A percentile compares a stretch with the other conserved stretches of the same genome.
These are phyloP conservation scores for Penicillium sclerotiorum DNA, from an alignment of 2,329 filamentous ascomycete genomes.

Conservation along the genomic window DNA sequence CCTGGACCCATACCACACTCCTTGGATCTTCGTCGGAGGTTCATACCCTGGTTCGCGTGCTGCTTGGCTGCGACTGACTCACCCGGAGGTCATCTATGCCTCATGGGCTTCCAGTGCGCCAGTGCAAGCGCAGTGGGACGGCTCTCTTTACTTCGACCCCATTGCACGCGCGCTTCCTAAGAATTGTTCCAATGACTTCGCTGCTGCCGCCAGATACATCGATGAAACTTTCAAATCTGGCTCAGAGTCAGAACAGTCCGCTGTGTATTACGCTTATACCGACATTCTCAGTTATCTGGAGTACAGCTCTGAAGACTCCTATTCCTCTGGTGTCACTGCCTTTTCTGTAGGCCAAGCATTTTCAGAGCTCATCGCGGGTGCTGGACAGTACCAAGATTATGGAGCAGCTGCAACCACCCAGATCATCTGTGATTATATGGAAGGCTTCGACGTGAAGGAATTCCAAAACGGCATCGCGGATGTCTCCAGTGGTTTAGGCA, in stretches of 20 bases:
- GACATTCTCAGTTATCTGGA: not conserved
- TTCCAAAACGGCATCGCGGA: not conserved
- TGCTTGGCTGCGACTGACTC: not conserved
- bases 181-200: not conserved
- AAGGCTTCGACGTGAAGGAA: not conserved
- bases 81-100: conserved; percentile 4
- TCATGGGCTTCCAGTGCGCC: conserved; percentile 2
- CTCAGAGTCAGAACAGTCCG: not conserved
- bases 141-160: conserved; percentile 1
- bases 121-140: not conserved
- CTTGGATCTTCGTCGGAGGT: conserved; percentile 4
- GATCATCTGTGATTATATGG: conserved; percentile 1
- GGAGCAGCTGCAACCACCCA: not conserved
- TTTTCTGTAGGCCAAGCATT: not conserved
- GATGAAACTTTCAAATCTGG: conserved; percentile 1
- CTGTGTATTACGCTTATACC: not conserved
- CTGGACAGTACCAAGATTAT: not conserved
- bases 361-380: not conserved
- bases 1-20: not conserved
- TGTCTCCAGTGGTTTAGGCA: not conserved
- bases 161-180: conserved; percentile 1
- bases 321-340: not conserved
- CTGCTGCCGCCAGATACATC: not conserved
- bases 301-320: not conserved
- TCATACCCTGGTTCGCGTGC: conserved; percentile 5